These are phyloP conservation scores for Theobroma cacao DNA, from an alignment of 345 rosid genomes.

Conservation along the genomic window DNA sequence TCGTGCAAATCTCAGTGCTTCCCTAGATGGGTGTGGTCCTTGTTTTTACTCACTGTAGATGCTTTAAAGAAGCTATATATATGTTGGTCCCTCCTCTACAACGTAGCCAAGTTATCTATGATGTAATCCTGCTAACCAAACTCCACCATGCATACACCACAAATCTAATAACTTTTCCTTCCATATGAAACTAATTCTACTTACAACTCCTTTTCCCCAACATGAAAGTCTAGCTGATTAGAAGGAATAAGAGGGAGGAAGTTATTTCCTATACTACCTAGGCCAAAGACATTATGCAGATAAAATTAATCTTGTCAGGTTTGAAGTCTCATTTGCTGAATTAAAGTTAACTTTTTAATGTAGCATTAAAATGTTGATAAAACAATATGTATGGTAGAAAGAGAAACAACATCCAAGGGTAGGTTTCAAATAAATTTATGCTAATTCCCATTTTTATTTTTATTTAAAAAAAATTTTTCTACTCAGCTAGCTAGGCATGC, in stretches of 20 bases:
- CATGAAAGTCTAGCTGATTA: not conserved
- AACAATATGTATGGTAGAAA: not conserved
- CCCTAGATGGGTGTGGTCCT: constrained; percentile 32
- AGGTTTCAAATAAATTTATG: not conserved
- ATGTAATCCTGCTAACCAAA: constrained; percentile 20
- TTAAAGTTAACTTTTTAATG: not conserved
- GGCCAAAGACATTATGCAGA: not conserved
- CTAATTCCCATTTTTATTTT: not conserved
- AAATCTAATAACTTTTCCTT: not conserved
- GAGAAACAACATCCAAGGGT: not conserved
- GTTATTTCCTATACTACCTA: not conserved
- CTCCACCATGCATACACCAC: constrained; percentile 22
- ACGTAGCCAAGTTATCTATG: constrained; percentile 20
- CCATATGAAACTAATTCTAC: not conserved
- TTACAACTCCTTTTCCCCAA: not conserved
- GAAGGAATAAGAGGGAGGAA: not conserved
- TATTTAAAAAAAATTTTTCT: not conserved
- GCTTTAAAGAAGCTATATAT: constrained; percentile 48
- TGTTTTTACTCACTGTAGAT: constrained; percentile 32
- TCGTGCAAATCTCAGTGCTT: constrained; percentile 31
- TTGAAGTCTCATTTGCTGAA: not conserved
- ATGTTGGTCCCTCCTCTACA: constrained; percentile 61
- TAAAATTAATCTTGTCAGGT: not conserved
- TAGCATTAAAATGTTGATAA: not conserved
- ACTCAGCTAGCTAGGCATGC: constrained; percentile 24